Conservation (phyloP, 2,329 filamentous ascomycete species). For the Botrytis porri region DNA sequence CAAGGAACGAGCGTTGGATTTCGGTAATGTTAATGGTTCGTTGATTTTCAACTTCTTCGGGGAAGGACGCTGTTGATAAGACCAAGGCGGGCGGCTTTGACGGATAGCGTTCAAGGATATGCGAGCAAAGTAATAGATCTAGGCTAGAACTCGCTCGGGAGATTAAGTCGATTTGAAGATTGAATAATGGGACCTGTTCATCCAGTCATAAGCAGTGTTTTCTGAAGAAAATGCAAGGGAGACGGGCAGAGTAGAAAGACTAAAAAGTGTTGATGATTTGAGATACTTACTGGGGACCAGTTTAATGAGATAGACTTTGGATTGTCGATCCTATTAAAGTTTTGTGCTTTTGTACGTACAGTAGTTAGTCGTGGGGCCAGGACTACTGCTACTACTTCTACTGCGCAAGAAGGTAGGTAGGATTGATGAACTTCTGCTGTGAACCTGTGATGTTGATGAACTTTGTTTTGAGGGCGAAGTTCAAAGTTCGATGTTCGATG, state of each 20-base stretch:
- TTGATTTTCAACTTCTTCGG: background rate
- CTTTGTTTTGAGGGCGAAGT: background rate
- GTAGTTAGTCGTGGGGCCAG: background rate
- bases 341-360: background rate
- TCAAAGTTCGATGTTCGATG: no score
- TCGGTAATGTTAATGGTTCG: background rate
- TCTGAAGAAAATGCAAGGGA: background rate
- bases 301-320: background rate
- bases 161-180: background rate
- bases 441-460: no score
- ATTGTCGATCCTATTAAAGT: background rate
- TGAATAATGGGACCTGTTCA: background rate
- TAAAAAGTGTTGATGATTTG: background rate
- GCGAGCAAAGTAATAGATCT: background rate
- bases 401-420: background rate
- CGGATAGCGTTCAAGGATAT: background rate
- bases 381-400: background rate
- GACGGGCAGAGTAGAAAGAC: background rate
- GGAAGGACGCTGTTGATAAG: conserved; percentile 7
- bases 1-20: background rate
- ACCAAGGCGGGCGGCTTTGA: background rate
- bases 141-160: background rate
- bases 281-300: background rate
- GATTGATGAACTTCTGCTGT: background rate
- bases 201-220: background rate